Conservation (phyloP, 2,329 filamentous ascomycete genomes). For the Beauveria sp. region DNA sequence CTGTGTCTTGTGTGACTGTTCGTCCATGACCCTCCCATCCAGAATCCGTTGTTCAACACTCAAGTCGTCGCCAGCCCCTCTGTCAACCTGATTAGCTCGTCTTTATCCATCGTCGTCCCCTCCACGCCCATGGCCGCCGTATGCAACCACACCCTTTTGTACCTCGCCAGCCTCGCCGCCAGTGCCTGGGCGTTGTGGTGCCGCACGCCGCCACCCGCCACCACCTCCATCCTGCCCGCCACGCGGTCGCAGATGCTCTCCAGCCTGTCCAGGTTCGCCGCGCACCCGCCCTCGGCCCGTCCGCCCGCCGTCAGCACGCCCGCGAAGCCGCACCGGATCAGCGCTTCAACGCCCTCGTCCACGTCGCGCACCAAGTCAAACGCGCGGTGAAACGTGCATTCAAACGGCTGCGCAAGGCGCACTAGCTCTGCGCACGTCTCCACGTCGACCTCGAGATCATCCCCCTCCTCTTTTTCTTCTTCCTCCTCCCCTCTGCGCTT, state of each 20-base stretch:
- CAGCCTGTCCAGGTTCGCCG: constrained; percentile 32
- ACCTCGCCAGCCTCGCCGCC: constrained; percentile 15
- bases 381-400: constrained; percentile 48
- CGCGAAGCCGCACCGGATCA: constrained; percentile 38
- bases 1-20: background rate
- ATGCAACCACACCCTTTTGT: constrained; percentile 35
- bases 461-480: background rate
- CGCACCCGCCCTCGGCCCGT: constrained; percentile 24
- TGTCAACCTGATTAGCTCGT: constrained; percentile 18
- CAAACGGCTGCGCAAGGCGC: constrained; percentile 30
- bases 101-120: constrained; percentile 18
- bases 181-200: constrained; percentile 29
- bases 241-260: constrained; percentile 25
- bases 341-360: constrained; percentile 21
- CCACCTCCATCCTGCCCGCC: constrained; percentile 32
- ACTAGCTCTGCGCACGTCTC: constrained; percentile 34
- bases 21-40: background rate
- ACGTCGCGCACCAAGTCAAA: constrained; percentile 39
- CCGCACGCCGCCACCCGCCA: constrained; percentile 45
- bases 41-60: too few relatives aligned
- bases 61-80: background rate
- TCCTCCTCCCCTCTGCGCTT: constrained; percentile 4
- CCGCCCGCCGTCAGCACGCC: constrained; percentile 48
- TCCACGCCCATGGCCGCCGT: constrained; percentile 33
- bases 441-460: constrained; percentile 28